Conservation (phyloP, 2,329 filamentous ascomycete species). For the Bipolaris bicolor region DNA sequence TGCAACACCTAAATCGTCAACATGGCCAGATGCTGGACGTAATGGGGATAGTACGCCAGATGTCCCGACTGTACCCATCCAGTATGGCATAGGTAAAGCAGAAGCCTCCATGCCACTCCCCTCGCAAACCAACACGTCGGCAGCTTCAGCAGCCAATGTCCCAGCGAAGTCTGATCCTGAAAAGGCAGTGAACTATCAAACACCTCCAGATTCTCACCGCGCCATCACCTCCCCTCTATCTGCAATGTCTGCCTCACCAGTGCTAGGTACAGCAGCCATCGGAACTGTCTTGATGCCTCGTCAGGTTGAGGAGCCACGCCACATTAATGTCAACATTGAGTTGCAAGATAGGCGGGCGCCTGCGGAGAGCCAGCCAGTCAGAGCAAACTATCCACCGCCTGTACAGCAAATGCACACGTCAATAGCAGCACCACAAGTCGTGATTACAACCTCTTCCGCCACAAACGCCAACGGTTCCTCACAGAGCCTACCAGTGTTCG, state of each 20-base stretch:
- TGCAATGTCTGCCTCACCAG: conserved; percentile 40
- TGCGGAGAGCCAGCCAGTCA: conserved; percentile 19
- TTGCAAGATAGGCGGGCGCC: conserved; percentile 35
- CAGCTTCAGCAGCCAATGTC: background rate
- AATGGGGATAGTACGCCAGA: conserved; percentile 37
- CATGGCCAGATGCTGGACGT: conserved; percentile 40
- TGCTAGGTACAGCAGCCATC: conserved; percentile 41
- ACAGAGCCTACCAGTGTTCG: conserved; percentile 35
- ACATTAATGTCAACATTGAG: conserved; percentile 43
- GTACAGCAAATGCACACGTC: conserved; percentile 26
- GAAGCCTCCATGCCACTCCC: conserved; percentile 23
- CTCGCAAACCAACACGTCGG: background rate
- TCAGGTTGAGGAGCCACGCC: conserved; percentile 33
- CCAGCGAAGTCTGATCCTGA: conserved; percentile 1
- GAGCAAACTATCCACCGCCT: conserved; percentile 24
- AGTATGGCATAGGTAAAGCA: conserved; percentile 29
- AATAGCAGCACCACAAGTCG: conserved; percentile 22
- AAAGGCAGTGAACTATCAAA: conserved; percentile 17
- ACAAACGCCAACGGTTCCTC: conserved; percentile 23
- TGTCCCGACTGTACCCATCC: conserved; percentile 43
- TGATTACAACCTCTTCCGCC: conserved; percentile 13
- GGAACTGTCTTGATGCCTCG: conserved; percentile 44
- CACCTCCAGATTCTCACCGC: conserved; percentile 18
- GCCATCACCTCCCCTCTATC: conserved; percentile 35
- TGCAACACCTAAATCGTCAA: conserved; percentile 45